phyloP scores from a whole-genome alignment of 2,329 filamentous ascomycete species.

The Ceratocystis papillata region DNA sequence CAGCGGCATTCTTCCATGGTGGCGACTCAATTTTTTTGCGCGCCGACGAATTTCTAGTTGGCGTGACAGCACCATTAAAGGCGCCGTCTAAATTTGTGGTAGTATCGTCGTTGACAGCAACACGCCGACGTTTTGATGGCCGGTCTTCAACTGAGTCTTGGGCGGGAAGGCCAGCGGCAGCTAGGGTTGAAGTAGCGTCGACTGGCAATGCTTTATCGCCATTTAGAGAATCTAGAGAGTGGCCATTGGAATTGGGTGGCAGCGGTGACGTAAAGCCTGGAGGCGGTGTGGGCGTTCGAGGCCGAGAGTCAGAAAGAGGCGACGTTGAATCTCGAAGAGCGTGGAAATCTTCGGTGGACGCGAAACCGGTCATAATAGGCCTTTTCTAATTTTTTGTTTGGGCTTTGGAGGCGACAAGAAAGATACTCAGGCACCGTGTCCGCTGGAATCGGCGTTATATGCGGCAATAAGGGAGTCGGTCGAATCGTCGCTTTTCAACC shows the following conservation, averaged over 20 bases:
- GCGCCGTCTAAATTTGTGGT: conserved; percentile 28
- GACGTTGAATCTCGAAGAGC: conserved; percentile 25
- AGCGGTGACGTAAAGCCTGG: conserved; percentile 16
- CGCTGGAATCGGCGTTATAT: conserved; percentile 49
- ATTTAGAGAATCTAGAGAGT: conserved; percentile 24
- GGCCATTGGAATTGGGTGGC: conserved; percentile 25
- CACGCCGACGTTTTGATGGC: conserved; percentile 56
- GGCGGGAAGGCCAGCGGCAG: neutral
- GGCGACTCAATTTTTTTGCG: conserved; percentile 55
- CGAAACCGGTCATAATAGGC: conserved; percentile 50
- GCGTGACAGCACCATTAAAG: conserved; percentile 28
- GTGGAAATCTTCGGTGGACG: conserved; percentile 38
- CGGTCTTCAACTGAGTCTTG: conserved; percentile 35
- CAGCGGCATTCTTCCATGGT: conserved; percentile 80
- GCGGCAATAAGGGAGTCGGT: conserved; percentile 45
- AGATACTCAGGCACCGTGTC: conserved; percentile 42
- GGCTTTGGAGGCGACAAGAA: conserved; percentile 33
- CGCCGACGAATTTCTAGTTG: conserved; percentile 32
- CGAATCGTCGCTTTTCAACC: conserved; percentile 38
- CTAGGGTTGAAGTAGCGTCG: neutral
- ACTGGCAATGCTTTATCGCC: conserved; percentile 21
- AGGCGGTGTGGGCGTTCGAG: conserved; percentile 26
- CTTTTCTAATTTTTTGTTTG: neutral
- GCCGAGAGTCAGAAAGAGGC: conserved; percentile 24
- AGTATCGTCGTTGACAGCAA: conserved; percentile 26